Evolutionary conservation across 192 early-diverging fungal genomes (phyloP), one percentile per base, ranked within the genome.

Genomic region (Funneliformis mosseae): DNA sequence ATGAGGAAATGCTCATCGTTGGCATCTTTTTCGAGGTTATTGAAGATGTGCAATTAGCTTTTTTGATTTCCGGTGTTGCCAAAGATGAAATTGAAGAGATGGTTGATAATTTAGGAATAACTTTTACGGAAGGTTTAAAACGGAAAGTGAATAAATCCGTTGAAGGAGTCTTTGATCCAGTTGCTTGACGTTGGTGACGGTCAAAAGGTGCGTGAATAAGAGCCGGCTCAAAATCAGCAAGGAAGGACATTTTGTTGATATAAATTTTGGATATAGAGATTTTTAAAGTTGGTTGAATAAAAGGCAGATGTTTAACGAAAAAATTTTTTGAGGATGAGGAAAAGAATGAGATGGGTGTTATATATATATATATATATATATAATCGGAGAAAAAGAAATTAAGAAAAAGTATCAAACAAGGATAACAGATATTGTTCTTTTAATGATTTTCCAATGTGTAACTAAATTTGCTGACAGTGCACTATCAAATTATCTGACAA

Each of bases 191-290:
- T 74, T 59, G 73, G 7, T 23, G 28, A 59, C 73, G 73, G 25
- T 74, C 73, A 59, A 50, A 74, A 55, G 48, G 73, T 25, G 73
- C 55, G 45, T 74, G 23, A 33, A 74, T 74, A 28, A 74, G 45
- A 18, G 48, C 73, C 7, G 73, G 73, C 25, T 74, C 73, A 18
- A 55, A 74, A 74, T 74, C 73, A 7, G 73, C 73, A 9, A 74
- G 73, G 12, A 74, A 74, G 38, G 73, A 74, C 73, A 74, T 74
- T 4, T 25, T 72, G 33, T 4, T 33, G 14, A 33, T 8, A 7
- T 3, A 38, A 38, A 18, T 4, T n/a, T n/a, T n/a, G n/a, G n/a
- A n/a, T n/a, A n/a, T n/a, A n/a, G 33, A 33, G 11, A 38, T 1
- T 4, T 67, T 67, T 27, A 18, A n/a, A 5, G 21, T 16, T 21